Evolutionary conservation across 1,139 yeast species (phyloP), one percentile per base, ranked within the genome.

Genomic region (Meyerozyma guilliermondii): DNA sequence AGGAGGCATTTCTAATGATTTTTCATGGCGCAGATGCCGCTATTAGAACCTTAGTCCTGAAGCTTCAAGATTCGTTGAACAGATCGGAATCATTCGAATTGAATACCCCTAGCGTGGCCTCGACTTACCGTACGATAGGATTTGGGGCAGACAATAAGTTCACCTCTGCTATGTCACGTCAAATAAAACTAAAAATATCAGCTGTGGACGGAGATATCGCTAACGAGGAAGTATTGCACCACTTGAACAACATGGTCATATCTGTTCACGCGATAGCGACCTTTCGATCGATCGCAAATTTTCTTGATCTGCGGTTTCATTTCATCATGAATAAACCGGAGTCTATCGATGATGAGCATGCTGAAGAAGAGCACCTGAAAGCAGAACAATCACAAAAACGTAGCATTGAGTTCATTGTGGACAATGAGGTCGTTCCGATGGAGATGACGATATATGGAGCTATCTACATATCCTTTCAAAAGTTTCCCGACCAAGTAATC

Each of bases 251-350:
- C 30, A 56, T 83, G 54, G 63, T 80, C 28, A 65, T 89, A 16
- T 76, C 91, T 14, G 86, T 87, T n/a, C 96, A 89, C 58, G 95
- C 95, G 0, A 83, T 89, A 52, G 95, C 96, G 0, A 85, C 96
- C 0, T 83, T 88, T 56, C 78, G 76, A 46, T 79, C 91, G 1
- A 72, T 91, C 34, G 83, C 80, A 41, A 76, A 80, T 2, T 88
- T 87, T 54, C 63, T 83, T 47, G 77, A 59, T 37, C 70, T 60
- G 41, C 54, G 70, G 42, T 50, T 66, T 13, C 51, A 50, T 26
- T 53, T 66, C 31, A 41, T 63, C 22, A 65, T 60, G 14, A 57
- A 52, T 20, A 35, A 62, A 11, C 38, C 46, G 27, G 55, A 50
- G 2, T 16, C 39, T 3, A 26, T 16, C 8, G 41, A 48, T 10